These are phyloP conservation scores for Wickerhamiella shivajii DNA, from an alignment of 805 yeast genomes.

Conservation along the genomic window DNA sequence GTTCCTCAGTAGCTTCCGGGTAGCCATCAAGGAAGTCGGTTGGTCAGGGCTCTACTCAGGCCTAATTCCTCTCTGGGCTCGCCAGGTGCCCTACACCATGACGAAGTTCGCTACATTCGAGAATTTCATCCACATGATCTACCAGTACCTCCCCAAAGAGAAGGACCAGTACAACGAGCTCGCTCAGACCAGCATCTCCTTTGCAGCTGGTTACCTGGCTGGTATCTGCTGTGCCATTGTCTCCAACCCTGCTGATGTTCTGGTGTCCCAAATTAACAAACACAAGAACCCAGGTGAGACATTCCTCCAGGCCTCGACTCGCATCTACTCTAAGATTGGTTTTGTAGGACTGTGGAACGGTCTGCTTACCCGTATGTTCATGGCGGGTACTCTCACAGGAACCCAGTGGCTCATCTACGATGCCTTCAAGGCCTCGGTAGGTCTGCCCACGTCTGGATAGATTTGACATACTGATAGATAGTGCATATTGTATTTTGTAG, in stretches of 20 bases:
- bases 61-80: conserved; percentile 79
- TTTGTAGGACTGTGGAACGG: conserved; percentile 93
- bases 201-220: conserved; percentile 91
- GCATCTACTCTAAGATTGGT: conserved; percentile 75
- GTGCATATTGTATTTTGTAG: too few relatives aligned
- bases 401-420: conserved; percentile 96
- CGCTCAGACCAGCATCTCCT: conserved; percentile 88
- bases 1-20: conserved; percentile 51
- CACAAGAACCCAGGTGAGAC: conserved; percentile 53
- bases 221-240: conserved; percentile 94
- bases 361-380: conserved; percentile 78
- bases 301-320: conserved; percentile 46
- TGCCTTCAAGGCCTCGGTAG: conserved; percentile 86
- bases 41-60: conserved; percentile 72
- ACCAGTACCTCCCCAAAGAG: conserved; percentile 54
- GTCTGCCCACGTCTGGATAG: conserved; percentile 83
- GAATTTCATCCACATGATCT: conserved; percentile 71
- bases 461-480: conserved; percentile 21
- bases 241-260: conserved; percentile 97
- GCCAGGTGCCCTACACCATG: conserved; percentile 99
- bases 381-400: conserved; percentile 96
- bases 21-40: conserved; percentile 55
- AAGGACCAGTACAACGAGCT: conserved; percentile 54
- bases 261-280: conserved; percentile 85
- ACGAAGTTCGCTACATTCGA: conserved; percentile 93